Conservation (phyloP, 2,329 filamentous ascomycete species). For the Alternaria viburni region DNA sequence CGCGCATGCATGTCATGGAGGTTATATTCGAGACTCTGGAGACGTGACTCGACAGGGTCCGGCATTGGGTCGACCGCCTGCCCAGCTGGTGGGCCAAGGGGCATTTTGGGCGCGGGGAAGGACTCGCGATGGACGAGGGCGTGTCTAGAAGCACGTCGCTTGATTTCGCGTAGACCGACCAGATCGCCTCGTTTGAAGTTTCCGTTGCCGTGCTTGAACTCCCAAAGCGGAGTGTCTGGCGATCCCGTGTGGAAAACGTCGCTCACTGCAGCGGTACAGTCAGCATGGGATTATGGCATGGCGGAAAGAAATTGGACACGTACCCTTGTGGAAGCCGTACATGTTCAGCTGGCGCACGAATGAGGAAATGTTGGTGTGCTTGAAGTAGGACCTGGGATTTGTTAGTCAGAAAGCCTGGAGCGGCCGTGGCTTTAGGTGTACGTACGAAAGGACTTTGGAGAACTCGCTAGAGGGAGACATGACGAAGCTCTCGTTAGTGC, state of each 20-base stretch:
- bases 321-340: conserved; percentile 99
- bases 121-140: conserved; percentile 91
- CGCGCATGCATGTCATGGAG: conserved; percentile 80
- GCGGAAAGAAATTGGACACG: conserved; percentile 9
- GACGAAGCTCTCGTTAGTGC: conserved; percentile 93
- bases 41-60: conserved; percentile 77
- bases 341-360: conserved; percentile 98
- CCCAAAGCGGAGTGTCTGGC: conserved; percentile 93
- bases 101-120: conserved; percentile 74
- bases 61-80: conserved; percentile 84
- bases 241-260: conserved; percentile 97
- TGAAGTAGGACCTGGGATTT: conserved; percentile 85
- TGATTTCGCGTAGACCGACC: conserved; percentile 90
- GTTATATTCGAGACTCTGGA: conserved; percentile 78
- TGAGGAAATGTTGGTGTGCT: conserved; percentile 98
- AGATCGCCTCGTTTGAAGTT: conserved; percentile 97
- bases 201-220: conserved; percentile 97
- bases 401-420: conserved; percentile 36
- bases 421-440: conserved; percentile 43
- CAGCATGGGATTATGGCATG: conserved; percentile 2
- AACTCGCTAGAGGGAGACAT: conserved; percentile 98
- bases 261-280: conserved; percentile 69
- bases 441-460: conserved; percentile 95
- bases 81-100: conserved; percentile 76
- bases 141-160: conserved; percentile 90